These are phyloP conservation scores for Achlya hypogyna DNA, from an alignment of 352 stramenopile species.

Conservation along the genomic window DNA sequence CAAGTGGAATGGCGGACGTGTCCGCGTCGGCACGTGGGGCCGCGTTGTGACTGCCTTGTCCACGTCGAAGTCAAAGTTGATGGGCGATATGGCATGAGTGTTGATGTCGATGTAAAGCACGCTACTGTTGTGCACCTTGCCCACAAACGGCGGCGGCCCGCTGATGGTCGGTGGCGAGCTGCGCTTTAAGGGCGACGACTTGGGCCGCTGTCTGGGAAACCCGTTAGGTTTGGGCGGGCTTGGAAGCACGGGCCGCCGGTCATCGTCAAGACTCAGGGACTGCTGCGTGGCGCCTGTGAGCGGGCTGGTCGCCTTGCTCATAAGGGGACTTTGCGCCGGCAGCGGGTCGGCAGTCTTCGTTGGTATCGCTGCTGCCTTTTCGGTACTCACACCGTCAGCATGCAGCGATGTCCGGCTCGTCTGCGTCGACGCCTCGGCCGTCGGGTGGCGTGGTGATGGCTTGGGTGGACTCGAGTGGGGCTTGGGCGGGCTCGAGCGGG, in stretches of 20 bases:
- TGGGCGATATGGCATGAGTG: background rate
- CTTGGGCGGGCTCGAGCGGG: background rate
- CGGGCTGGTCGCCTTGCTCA: background rate
- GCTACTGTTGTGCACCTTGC: background rate
- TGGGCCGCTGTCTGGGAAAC: background rate
- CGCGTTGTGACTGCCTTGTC: background rate
- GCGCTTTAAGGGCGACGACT: background rate
- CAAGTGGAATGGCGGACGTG: background rate
- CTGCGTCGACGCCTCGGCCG: background rate
- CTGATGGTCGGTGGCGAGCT: background rate
- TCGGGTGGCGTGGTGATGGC: background rate
- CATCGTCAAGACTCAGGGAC: background rate
- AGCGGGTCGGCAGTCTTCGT: background rate
- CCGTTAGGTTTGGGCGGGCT: background rate
- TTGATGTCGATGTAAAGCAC: background rate
- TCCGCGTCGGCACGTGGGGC: background rate
- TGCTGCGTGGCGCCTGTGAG: background rate
- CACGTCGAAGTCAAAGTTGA: background rate
- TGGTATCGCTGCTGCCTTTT: background rate
- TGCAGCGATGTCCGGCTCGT: background rate
- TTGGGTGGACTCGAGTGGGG: background rate
- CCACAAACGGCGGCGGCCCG: background rate
- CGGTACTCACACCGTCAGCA: background rate
- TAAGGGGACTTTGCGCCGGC: background rate
- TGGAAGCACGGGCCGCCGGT: background rate